Percentiles rank a stretch among this genome's conserved stretches.
These are phyloP conservation scores for Monilinia fructicola DNA, from an alignment of 2,329 filamentous ascomycete species.

Conservation along the genomic window DNA sequence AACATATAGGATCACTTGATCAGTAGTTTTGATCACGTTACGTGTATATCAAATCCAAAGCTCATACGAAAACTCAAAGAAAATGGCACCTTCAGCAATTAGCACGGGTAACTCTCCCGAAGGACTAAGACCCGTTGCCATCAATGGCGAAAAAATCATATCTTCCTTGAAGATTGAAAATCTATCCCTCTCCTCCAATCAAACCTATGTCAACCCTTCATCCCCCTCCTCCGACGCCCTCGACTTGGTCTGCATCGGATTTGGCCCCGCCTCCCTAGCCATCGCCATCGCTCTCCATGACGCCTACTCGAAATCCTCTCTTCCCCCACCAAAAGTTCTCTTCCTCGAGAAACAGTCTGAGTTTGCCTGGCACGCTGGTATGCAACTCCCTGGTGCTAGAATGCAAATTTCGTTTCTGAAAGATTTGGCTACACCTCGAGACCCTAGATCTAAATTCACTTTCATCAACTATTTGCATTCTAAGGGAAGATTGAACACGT, in stretches of 20 bases:
- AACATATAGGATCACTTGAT: constrained; percentile 3
- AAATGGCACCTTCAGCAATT: constrained; percentile 37
- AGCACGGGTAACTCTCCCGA: constrained; percentile 24
- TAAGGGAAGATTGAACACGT: constrained; percentile 79
- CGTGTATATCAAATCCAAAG: not conserved
- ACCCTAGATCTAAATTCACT: constrained; percentile 88
- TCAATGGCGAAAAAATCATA: constrained; percentile 18
- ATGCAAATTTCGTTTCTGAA: constrained; percentile 99
- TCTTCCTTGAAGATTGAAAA: constrained; percentile 13
- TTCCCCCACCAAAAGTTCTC: constrained; percentile 63
- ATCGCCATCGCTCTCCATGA: constrained; percentile 90
- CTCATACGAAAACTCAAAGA: not conserved
- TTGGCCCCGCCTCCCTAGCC: constrained; percentile 86
- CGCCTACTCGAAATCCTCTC: constrained; percentile 50
- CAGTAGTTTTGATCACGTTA: constrained; percentile 22
- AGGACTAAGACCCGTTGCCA: constrained; percentile 5
- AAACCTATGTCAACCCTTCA: constrained; percentile 7
- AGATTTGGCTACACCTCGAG: constrained; percentile 84
- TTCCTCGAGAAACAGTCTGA: constrained; percentile 83
- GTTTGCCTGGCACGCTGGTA: constrained; percentile 93
- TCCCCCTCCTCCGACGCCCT: constrained; percentile 59
- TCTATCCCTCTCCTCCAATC: constrained; percentile 17
- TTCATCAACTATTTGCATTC: constrained; percentile 92
- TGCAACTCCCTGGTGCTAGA: constrained; percentile 87
- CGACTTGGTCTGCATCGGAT: constrained; percentile 88